Percentiles rank a stretch among this genome's conserved stretches.
Evolutionary conservation across 2,329 filamentous ascomycete species (phyloP).

Genomic region (Ophiognomonia clavigignenti-juglandacearum): DNA sequence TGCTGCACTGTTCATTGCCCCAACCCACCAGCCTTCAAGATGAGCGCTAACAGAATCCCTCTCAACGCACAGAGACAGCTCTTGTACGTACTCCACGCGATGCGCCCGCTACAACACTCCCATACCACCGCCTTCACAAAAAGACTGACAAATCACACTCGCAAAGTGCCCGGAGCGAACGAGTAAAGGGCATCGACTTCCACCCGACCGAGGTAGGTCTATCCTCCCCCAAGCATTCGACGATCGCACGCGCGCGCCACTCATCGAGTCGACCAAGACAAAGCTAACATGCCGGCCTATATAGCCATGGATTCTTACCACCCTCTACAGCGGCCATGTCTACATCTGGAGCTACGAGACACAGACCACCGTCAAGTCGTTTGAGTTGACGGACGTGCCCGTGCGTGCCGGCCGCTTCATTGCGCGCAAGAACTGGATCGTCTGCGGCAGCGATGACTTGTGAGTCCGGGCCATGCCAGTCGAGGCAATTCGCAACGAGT

Average conservation of each 20-base stretch:
- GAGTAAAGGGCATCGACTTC: slow-evolving; percentile 96
- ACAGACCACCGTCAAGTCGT: slow-evolving; percentile 95
- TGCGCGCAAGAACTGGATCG: slow-evolving; percentile 98
- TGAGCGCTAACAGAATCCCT: slow-evolving; percentile 27
- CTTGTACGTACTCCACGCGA: slow-evolving; percentile 34
- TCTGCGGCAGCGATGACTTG: slow-evolving; percentile 92
- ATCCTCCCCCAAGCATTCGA: background rate
- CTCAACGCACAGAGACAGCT: slow-evolving; percentile 62
- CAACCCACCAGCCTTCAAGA: background rate
- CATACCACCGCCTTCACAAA: background rate
- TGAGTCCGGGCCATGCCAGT: slow-evolving; percentile 16
- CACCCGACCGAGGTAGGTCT: slow-evolving; percentile 97
- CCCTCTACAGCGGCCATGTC: slow-evolving; percentile 66
- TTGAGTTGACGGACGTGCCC: slow-evolving; percentile 96
- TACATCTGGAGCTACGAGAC: slow-evolving; percentile 99
- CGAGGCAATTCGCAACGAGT: slow-evolving; percentile 27
- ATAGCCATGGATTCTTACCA: slow-evolving; percentile 18
- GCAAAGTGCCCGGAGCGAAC: slow-evolving; percentile 70
- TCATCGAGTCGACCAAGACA: background rate
- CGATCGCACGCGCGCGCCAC: background rate
- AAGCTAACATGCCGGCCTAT: background rate
- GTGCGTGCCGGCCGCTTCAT: slow-evolving; percentile 95
- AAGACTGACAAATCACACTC: slow-evolving; percentile 1
- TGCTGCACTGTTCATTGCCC: background rate
- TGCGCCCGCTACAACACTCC: background rate